Evolutionary conservation across 148 eudicot genomes (phyloP).

Genomic region (Beta vulgaris): DNA sequence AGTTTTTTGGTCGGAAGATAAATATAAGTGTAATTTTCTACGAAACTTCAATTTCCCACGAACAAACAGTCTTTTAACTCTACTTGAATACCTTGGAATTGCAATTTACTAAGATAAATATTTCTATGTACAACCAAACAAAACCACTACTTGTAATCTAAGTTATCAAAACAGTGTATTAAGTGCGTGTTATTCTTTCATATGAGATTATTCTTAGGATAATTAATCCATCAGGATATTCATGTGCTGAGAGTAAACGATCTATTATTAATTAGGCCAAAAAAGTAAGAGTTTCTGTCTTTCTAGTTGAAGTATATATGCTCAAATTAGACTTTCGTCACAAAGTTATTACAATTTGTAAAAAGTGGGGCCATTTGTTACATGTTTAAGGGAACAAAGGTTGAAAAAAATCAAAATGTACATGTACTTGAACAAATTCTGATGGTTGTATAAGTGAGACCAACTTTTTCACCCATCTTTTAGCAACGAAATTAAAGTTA

Average conservation of each 20-base stretch:
- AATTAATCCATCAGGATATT: background rate
- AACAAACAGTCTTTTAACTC: no score
- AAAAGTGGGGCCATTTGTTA: background rate
- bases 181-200: no score
- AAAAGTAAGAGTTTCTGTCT: background rate
- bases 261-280: background rate
- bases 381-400: background rate
- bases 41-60: no score
- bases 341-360: background rate
- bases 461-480: background rate
- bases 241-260: background rate
- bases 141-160: no score
- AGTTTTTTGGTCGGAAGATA: no score
- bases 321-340: slow-evolving; percentile 5
- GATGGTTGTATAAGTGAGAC: no score
- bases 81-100: no score
- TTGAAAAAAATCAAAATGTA: background rate
- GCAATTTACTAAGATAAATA: no score
- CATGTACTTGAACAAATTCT: background rate
- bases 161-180: no score
- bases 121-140: no score
- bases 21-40: no score
- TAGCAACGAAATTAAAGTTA: background rate
- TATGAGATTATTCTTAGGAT: no score
- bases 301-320: background rate